A percentile compares a stretch with the other conserved stretches of the same genome.
phyloP scores from a whole-genome alignment of 805 yeast species.

The Saccharomycopsis guyanensis region DNA sequence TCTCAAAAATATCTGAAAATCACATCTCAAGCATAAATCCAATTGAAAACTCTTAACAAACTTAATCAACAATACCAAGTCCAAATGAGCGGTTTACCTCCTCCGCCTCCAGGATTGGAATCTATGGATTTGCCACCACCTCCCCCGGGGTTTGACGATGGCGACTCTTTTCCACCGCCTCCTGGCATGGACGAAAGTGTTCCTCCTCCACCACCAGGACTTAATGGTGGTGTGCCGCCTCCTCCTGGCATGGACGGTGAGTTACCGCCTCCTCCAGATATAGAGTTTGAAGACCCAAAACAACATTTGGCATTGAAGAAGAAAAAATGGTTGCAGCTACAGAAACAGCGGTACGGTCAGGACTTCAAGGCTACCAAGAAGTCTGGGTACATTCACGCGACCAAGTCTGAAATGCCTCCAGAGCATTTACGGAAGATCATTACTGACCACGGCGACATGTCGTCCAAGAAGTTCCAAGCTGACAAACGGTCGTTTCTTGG shows the following conservation, averaged over 20 bases:
- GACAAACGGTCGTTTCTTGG: conserved; percentile 87
- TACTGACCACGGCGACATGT: conserved; percentile 76
- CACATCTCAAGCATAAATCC: too few species aligned
- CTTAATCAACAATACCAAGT: too few species aligned
- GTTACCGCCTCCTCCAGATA: conserved; percentile 26
- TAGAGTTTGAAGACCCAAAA: conserved; percentile 8
- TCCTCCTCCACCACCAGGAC: conserved; percentile 20
- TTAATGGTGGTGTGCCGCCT: conserved; percentile 17
- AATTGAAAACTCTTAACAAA: too few species aligned
- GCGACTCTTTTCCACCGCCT: conserved; percentile 27
- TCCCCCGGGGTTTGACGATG: conserved; percentile 29
- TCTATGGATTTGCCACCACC: conserved; percentile 25
- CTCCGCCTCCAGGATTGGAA: conserved; percentile 25
- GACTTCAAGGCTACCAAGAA: conserved; percentile 24
- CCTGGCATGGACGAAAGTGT: conserved; percentile 23
- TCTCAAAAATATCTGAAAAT: background rate
- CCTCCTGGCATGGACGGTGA: conserved; percentile 2
- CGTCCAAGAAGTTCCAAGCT: conserved; percentile 66
- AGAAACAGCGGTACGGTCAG: conserved; percentile 47
- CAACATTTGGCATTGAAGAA: conserved; percentile 40
- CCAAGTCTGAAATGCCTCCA: conserved; percentile 82
- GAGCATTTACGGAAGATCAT: conserved; percentile 85
- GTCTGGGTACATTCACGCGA: conserved; percentile 47
- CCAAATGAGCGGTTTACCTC: conserved; percentile 20
- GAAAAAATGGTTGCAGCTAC: conserved; percentile 55